These are phyloP conservation scores for Coemansia sp. DNA, from an alignment of 192 early-diverging fungal species.

Conservation along the genomic window DNA sequence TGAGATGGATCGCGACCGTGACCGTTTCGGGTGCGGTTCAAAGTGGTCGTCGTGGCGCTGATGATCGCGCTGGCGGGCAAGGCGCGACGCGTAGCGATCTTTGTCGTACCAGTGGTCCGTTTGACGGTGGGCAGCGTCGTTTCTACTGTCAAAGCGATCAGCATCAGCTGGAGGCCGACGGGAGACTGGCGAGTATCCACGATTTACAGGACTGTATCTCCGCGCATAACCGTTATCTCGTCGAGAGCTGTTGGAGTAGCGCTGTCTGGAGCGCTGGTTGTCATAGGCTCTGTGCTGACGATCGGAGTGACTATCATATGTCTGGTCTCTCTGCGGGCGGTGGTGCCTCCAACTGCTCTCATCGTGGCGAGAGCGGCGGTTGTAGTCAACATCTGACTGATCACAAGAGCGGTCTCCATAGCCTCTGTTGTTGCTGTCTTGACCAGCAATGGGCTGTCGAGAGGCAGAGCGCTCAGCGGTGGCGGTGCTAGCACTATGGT, in stretches of 20 bases:
- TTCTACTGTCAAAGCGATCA: constrained; percentile 1
- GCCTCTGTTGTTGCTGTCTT: constrained; percentile 16
- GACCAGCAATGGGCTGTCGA: not conserved
- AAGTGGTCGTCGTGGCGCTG: constrained; percentile 2
- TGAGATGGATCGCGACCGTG: constrained; percentile 22
- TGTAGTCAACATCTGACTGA: not conserved
- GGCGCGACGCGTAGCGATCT: constrained; percentile 4
- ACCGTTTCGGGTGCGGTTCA: constrained; percentile 16
- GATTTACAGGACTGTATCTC: constrained; percentile 13
- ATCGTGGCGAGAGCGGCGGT: constrained; percentile 10
- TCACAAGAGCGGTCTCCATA: constrained; percentile 6
- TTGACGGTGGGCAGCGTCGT: not conserved
- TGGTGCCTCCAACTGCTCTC: constrained; percentile 16
- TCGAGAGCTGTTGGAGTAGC: constrained; percentile 3
- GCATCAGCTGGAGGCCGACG: constrained; percentile 2
- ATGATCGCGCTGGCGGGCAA: not conserved
- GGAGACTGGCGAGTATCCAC: constrained; percentile 5
- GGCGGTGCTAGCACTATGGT: not conserved
- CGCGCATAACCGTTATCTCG: constrained; percentile 6
- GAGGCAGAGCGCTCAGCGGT: not conserved
- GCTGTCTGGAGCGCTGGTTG: constrained; percentile 1
- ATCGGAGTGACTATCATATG: not conserved
- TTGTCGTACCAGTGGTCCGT: constrained; percentile 8
- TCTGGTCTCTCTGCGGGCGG: constrained; percentile 2
- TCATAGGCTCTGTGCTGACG: constrained; percentile 11